Conservation (phyloP, 208 protist genomes). For the Acanthamoeba sp. region DNA sequence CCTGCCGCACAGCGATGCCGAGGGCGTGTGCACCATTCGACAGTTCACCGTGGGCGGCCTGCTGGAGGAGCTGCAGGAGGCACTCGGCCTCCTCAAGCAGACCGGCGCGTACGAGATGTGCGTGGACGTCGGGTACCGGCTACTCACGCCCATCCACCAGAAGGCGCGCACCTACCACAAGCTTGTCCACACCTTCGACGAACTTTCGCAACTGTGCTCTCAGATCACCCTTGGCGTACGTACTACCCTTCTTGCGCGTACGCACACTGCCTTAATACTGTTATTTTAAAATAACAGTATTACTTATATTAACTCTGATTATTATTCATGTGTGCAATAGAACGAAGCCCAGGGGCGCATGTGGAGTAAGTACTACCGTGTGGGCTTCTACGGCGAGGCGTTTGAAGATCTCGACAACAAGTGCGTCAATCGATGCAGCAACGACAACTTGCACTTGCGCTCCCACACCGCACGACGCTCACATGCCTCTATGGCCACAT, state of each 20-base stretch:
- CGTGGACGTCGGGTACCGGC: slow-evolving; percentile 25
- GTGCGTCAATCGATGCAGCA: not conserved
- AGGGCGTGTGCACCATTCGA: slow-evolving; percentile 59
- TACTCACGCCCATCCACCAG: slow-evolving; percentile 56
- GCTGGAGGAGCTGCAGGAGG: slow-evolving; percentile 29
- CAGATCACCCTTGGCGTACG: slow-evolving; percentile 43
- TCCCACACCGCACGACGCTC: not conserved
- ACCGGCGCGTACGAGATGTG: slow-evolving; percentile 40
- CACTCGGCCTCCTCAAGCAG: slow-evolving; percentile 35
- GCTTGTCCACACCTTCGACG: slow-evolving; percentile 46
- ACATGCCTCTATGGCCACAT: too few relatives aligned
- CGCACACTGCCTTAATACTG: too few relatives aligned
- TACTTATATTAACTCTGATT: too few relatives aligned
- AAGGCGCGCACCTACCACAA: slow-evolving; percentile 45
- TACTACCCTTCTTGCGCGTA: not conserved
- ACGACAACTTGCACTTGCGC: too few relatives aligned
- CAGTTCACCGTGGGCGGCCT: slow-evolving; percentile 48
- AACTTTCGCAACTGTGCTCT: not conserved
- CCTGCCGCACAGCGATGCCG: not conserved
- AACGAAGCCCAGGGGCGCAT: slow-evolving; percentile 34
- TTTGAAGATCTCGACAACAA: slow-evolving; percentile 62
- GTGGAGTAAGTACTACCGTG: slow-evolving; percentile 65
- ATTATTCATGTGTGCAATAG: too few relatives aligned
- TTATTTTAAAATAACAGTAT: too few relatives aligned
- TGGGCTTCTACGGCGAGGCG: slow-evolving; percentile 46